Base-by-base conservation (phyloP, 1,284 basidiomycete species). In the Tremellales sp. region DNA sequence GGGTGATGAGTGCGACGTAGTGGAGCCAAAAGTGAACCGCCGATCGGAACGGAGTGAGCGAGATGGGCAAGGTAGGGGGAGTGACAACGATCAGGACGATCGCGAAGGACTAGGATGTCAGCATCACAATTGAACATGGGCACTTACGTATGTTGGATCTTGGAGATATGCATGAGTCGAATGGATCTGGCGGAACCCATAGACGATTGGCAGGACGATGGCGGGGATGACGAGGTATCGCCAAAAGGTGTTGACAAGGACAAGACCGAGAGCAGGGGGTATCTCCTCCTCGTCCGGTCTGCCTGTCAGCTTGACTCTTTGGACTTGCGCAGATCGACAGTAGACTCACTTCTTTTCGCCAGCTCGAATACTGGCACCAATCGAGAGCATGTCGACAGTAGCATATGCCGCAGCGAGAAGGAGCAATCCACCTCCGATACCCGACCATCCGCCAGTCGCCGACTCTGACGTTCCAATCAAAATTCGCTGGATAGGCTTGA, bases 71-170 rank as follows among this genome's bases (percentile, higher is more conserved):
- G 17, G 55, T 49, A 0, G 71, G 67, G 2, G 71, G 71, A 3
- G 61, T 52, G 8, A 61, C 54, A 15, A 31, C 29, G 29, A 15
- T 15, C 5, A 70, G 52, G n/a, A 51, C 58, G 2, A 73, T 51
- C 4, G 61, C 60, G 53, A 72, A 70, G 4, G 61, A 61, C 69
- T 72, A 49, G 2, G 23, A 21, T 39, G n/a, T n/a, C n/a, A n/a
- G n/a, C n/a, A n/a, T n/a, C n/a, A n/a, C n/a, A n/a, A n/a, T n/a
- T n/a, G 11, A 39, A 12, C 2, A 26, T 43, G 25, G 40, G 43
- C 15, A 61, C 69, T 56, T 42, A 68, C 70, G 49, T 67, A 70
- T 8, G 60, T 58, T 1, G 70, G 70, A 43, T 73, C 70, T 29
- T 68, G 62, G 8, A 67, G 51, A 53, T 57, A 71, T 10, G 54